phyloP scores from a whole-genome alignment of 1,284 basidiomycete species.

The Ganoderma meredithae region DNA sequence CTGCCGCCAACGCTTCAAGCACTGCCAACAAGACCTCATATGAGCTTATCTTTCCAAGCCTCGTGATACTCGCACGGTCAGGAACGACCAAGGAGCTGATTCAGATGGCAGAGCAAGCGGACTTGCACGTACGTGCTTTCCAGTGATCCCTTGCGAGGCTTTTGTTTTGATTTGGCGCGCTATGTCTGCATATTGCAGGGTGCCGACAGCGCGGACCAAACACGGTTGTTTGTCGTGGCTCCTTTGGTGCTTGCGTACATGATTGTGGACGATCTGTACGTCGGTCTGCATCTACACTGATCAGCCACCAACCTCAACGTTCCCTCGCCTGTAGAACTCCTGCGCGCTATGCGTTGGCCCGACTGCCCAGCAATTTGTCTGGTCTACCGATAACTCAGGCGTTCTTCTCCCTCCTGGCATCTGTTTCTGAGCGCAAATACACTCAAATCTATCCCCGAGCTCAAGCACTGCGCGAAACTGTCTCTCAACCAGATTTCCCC shows the following conservation, averaged over 20 bases:
- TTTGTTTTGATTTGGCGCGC: background rate
- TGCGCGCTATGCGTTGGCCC: conserved; percentile 60
- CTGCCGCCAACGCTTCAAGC: conserved; percentile 19
- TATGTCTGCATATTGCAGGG: conserved; percentile 39
- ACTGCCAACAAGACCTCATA: conserved; percentile 28
- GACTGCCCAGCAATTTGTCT: conserved; percentile 57
- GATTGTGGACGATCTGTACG: conserved; percentile 65
- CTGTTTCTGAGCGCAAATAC: conserved; percentile 61
- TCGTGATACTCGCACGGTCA: conserved; percentile 53
- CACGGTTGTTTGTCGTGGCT: conserved; percentile 57
- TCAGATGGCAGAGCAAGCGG: conserved; percentile 55
- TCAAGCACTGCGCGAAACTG: conserved; percentile 49
- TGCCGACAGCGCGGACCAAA: conserved; percentile 48
- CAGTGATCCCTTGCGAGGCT: background rate
- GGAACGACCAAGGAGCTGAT: conserved; percentile 54
- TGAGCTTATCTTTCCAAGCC: conserved; percentile 46
- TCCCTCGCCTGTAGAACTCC: conserved; percentile 46
- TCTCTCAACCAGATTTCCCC: conserved; percentile 50
- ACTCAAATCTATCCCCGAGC: conserved; percentile 59
- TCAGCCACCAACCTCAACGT: background rate
- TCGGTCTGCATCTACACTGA: conserved; percentile 17
- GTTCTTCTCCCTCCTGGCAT: conserved; percentile 54
- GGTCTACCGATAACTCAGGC: conserved; percentile 52
- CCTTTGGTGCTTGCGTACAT: conserved; percentile 70
- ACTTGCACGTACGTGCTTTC: conserved; percentile 54